These are phyloP conservation scores for Nemania diffusa DNA, from an alignment of 2,329 filamentous ascomycete species.

Conservation along the genomic window DNA sequence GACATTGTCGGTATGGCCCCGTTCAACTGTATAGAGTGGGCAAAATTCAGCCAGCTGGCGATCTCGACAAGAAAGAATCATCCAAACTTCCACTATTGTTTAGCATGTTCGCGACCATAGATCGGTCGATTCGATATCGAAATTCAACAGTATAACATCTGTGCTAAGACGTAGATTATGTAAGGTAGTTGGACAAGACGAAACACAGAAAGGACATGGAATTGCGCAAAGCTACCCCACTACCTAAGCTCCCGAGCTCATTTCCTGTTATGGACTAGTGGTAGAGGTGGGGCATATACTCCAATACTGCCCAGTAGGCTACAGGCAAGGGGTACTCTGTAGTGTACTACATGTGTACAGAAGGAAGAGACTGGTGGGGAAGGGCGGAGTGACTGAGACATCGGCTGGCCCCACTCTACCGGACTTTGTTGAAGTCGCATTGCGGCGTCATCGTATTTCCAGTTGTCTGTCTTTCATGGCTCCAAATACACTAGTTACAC, in stretches of 20 bases:
- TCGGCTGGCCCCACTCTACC: background rate
- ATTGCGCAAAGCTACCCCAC: conserved; percentile 16
- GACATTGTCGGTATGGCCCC: conserved; percentile 18
- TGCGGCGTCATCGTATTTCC: conserved; percentile 9
- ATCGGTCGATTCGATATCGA: background rate
- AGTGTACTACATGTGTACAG: too few relatives aligned
- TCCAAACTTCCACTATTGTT: background rate
- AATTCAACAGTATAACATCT: background rate
- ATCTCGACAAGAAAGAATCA: conserved; percentile 4
- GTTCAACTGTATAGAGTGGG: background rate
- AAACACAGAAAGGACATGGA: background rate
- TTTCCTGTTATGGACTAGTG: background rate
- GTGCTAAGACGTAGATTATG: conserved; percentile 3
- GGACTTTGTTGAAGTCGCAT: background rate
- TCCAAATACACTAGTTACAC: background rate
- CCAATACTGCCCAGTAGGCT: too few relatives aligned
- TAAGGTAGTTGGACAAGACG: conserved; percentile 3
- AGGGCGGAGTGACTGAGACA: background rate
- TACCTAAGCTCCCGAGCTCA: background rate
- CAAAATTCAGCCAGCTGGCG: conserved; percentile 17
- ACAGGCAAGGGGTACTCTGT: too few relatives aligned
- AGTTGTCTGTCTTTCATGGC: background rate
- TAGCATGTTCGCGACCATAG: conserved; percentile 21
- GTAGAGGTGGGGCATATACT: too few relatives aligned
- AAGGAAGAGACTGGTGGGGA: too few relatives aligned